phyloP scores from a whole-genome alignment of 257 asterid genomes.

The Galeopsis tetrahit region DNA sequence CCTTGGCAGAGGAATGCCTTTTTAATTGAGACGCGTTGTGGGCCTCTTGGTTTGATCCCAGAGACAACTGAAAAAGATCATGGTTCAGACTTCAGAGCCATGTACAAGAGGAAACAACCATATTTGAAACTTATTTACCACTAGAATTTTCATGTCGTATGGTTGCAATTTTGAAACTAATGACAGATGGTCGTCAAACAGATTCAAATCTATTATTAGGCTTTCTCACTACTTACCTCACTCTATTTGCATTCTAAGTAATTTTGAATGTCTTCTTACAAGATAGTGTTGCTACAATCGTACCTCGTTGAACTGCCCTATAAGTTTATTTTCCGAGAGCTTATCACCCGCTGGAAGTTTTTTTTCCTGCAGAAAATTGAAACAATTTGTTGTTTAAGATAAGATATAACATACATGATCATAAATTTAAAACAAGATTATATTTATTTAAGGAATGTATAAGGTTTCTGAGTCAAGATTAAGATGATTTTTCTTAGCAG shows the following conservation, averaged over 20 bases:
- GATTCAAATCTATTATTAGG: too few species aligned
- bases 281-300: neutral
- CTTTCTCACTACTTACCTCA: too few species aligned
- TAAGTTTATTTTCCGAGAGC: constrained; percentile 46
- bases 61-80: constrained; percentile 58
- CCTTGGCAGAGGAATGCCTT: constrained; percentile 45
- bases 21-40: constrained; percentile 37
- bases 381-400: constrained; percentile 1
- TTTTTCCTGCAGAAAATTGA: constrained; percentile 48
- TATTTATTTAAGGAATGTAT: neutral
- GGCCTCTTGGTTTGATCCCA: constrained; percentile 47
- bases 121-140: neutral
- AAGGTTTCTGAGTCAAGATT: neutral
- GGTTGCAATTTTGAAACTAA: neutral
- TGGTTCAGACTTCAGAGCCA: neutral
- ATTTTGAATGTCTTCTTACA: neutral
- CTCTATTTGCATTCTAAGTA: neutral
- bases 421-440: neutral
- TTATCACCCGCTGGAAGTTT: constrained; percentile 38
- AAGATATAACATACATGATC: neutral
- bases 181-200: neutral
- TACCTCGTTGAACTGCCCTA: constrained; percentile 68
- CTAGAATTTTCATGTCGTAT: neutral
- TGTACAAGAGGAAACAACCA: neutral
- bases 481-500: neutral